phyloP scores from a whole-genome alignment of 331 rosid genomes.

The Quercus tomentella region DNA sequence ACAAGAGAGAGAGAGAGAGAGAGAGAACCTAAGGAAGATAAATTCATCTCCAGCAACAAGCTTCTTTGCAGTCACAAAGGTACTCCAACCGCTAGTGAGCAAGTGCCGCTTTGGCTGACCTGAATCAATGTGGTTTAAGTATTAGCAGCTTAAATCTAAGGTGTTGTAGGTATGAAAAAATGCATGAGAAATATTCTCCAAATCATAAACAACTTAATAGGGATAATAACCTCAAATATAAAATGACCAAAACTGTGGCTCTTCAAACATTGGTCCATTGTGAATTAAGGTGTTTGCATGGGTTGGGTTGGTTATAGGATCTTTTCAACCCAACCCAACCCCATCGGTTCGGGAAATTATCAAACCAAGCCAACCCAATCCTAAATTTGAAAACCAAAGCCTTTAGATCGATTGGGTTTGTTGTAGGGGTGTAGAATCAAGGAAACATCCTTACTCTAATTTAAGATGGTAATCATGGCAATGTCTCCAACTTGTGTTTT shows the following conservation, averaged over 20 bases:
- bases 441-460: background rate
- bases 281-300: background rate
- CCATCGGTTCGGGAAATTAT: no score
- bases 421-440: background rate
- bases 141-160: slow-evolving; percentile 1
- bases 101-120: slow-evolving; percentile 71
- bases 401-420: no score
- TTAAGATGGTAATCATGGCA: background rate
- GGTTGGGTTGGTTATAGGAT: no score
- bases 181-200: background rate
- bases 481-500: background rate
- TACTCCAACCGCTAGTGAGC: slow-evolving; percentile 79
- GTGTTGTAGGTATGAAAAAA: background rate
- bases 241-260: background rate
- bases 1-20: background rate
- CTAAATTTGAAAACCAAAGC: no score
- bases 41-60: slow-evolving; percentile 68
- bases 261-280: background rate
- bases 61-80: slow-evolving; percentile 54
- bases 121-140: slow-evolving; percentile 28
- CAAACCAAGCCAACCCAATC: no score
- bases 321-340: no score
- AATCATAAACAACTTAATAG: background rate
- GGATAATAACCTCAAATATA: background rate
- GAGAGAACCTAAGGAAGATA: slow-evolving; percentile 54